A percentile compares a stretch with the other conserved stretches of the same genome.
These are phyloP conservation scores for Eucalyptus regnans DNA, from an alignment of 345 rosid species.

Conservation along the genomic window DNA sequence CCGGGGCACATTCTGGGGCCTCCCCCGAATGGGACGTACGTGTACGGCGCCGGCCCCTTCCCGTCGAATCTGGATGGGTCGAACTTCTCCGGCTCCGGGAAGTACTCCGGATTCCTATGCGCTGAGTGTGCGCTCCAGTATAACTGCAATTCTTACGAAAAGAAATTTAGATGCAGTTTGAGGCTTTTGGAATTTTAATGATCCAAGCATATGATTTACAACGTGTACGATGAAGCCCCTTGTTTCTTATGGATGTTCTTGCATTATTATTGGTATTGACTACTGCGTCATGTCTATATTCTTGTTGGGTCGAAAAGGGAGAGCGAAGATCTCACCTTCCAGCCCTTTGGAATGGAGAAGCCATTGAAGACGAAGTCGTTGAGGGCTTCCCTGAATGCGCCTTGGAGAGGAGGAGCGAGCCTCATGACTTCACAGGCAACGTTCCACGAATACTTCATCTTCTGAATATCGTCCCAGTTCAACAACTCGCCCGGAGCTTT, in stretches of 20 bases:
- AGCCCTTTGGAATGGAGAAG: slow-evolving; percentile 32
- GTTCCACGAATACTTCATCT: slow-evolving; percentile 42
- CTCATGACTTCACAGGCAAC: slow-evolving; percentile 47
- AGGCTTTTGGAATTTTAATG: not conserved
- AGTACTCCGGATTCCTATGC: slow-evolving; percentile 17
- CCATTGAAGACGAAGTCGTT: slow-evolving; percentile 18
- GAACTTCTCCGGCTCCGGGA: slow-evolving; percentile 29
- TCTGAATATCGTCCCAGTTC: slow-evolving; percentile 30
- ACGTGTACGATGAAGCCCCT: not conserved
- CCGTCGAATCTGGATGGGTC: slow-evolving; percentile 33
- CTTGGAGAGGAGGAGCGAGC: slow-evolving; percentile 28
- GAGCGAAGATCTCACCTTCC: slow-evolving; percentile 13
- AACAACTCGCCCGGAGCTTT: slow-evolving; percentile 13
- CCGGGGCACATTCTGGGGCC: slow-evolving; percentile 48
- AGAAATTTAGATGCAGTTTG: not conserved
- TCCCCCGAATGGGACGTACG: slow-evolving; percentile 38
- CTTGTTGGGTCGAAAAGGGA: not conserved
- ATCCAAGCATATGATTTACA: not conserved
- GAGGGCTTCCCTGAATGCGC: slow-evolving; percentile 32
- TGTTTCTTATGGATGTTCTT: not conserved
- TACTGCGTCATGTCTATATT: not conserved
- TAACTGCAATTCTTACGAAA: not conserved
- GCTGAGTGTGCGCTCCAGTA: slow-evolving; percentile 35
- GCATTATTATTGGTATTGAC: not conserved
- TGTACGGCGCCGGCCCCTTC: slow-evolving; percentile 27